These are phyloP conservation scores for Funneliformis mosseae DNA, from an alignment of 192 early-diverging fungal genomes.

Conservation along the genomic window DNA sequence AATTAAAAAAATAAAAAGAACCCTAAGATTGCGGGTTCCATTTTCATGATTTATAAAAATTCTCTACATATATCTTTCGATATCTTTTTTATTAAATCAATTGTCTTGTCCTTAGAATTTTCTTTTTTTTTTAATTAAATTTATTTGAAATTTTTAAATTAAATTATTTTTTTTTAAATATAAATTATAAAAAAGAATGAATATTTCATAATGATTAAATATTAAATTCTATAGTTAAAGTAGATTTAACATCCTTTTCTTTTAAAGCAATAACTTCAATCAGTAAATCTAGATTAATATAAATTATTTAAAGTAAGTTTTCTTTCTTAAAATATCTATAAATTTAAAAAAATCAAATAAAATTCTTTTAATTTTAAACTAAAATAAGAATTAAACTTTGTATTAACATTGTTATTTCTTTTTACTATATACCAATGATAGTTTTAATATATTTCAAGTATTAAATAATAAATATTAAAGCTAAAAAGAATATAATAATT, in stretches of 20 bases:
- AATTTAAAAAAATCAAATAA: background rate
- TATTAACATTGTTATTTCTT: no score
- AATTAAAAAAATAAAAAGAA: slow-evolving; percentile 59
- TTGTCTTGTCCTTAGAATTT: background rate
- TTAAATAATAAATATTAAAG: no score
- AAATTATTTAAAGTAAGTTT: slow-evolving; percentile 56
- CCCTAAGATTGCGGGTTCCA: background rate
- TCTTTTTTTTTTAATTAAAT: slow-evolving; percentile 1
- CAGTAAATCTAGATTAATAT: slow-evolving; percentile 55
- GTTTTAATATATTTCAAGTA: no score
- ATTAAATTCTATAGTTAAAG: slow-evolving; percentile 59
- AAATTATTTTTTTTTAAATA: no score
- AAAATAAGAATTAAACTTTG: no score
- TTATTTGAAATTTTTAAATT: background rate
- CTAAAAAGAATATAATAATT: no score
- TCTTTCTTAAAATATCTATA: no score
- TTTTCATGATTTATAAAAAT: slow-evolving; percentile 12
- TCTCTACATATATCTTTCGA: slow-evolving; percentile 19
- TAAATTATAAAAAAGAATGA: no score
- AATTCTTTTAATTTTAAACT: no score
- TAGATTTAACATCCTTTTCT: slow-evolving; percentile 45
- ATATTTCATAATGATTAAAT: slow-evolving; percentile 23
- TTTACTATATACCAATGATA: no score
- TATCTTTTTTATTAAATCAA: background rate
- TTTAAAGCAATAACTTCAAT: slow-evolving; percentile 49